A percentile compares a stretch with the other conserved stretches of the same genome.
Conservation (phyloP, 176 grass and related monocot genomes). For the Otatea glauca region DNA sequence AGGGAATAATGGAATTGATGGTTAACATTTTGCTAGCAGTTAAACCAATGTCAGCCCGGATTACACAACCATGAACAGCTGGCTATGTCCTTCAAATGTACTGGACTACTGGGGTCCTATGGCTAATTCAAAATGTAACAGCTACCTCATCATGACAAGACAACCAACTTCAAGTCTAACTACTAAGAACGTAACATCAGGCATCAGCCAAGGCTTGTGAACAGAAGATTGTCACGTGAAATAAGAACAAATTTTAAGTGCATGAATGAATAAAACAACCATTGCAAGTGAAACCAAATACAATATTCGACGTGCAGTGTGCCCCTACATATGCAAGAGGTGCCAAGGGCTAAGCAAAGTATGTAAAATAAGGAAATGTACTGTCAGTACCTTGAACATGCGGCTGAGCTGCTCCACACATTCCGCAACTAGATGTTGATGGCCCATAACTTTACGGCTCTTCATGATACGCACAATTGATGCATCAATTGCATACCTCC, state of each 20-base stretch:
- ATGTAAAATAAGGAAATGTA: not conserved
- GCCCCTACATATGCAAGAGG: not conserved
- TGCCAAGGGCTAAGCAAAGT: not conserved
- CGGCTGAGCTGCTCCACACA: slow-evolving; percentile 96
- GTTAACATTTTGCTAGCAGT: not conserved
- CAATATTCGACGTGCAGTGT: not conserved
- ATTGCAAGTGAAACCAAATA: not conserved
- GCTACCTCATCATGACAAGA: not conserved
- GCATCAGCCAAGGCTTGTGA: not conserved
- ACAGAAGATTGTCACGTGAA: not conserved
- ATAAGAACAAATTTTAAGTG: not conserved
- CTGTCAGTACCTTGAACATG: slow-evolving; percentile 80
- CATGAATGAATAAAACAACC: not conserved
- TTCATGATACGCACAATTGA: slow-evolving; percentile 99
- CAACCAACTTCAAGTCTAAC: not conserved
- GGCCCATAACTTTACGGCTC: slow-evolving; percentile 83
- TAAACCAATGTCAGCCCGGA: not conserved
- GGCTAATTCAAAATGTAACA: not conserved
- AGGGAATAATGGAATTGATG: not conserved
- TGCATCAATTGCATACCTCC: slow-evolving; percentile 97
- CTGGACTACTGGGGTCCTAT: not conserved
- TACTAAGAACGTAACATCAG: not conserved
- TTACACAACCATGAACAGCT: not conserved
- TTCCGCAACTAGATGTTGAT: slow-evolving; percentile 82
- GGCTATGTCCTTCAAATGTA: not conserved